These are phyloP conservation scores for Talaromyces borbonicus DNA, from an alignment of 495 filamentous ascomycete species.

Conservation along the genomic window DNA sequence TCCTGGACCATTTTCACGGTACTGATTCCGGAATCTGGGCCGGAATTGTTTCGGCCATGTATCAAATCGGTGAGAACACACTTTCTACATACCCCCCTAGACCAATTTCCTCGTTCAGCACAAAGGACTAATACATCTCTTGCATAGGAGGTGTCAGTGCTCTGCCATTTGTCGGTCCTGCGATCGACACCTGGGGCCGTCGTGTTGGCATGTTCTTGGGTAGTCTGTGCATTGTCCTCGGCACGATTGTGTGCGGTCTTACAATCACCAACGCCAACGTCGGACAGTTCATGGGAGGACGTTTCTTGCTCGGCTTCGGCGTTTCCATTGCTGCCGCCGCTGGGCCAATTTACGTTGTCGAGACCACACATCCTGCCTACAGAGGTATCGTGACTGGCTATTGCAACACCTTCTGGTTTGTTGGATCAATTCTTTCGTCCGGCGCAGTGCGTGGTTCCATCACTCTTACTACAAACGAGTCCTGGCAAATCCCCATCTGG, in stretches of 20 bases:
- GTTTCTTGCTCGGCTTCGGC: constrained; percentile 68
- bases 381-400: constrained; percentile 52
- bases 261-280: constrained; percentile 28
- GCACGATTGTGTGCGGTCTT: constrained; percentile 43
- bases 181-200: constrained; percentile 44
- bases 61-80: constrained; percentile 48
- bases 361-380: constrained; percentile 61
- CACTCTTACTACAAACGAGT: constrained; percentile 17
- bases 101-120: too few relatives aligned
- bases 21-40: constrained; percentile 24
- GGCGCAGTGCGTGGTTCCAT: constrained; percentile 23
- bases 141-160: constrained; percentile 43
- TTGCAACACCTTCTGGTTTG: constrained; percentile 45
- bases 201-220: constrained; percentile 55
- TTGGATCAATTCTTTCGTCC: constrained; percentile 36
- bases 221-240: constrained; percentile 46
- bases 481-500: constrained; percentile 57
- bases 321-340: constrained; percentile 55
- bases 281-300: constrained; percentile 53
- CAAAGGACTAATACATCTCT: too few relatives aligned
- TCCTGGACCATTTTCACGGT: constrained; percentile 28
- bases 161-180: constrained; percentile 42
- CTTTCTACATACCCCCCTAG: too few relatives aligned
- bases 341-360: constrained; percentile 59
- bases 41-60: constrained; percentile 47